Evolutionary conservation across 129 eudicot species (phyloP).

Genomic region (Helianthus annuus): HanXRQr2.0-SUNRISE NC_035445.2:76396049-76396548

Average conservation of each 20-base stretch:
- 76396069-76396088: constrained; percentile 59
- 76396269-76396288: constrained; percentile 92
- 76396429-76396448: no score
- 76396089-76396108: constrained; percentile 75
- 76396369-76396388: no score
- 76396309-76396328: background rate
- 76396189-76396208: constrained; percentile 46
- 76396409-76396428: no score
- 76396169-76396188: constrained; percentile 61
- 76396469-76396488: no score
- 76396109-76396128: constrained; percentile 66
- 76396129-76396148: constrained; percentile 67
- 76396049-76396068: constrained; percentile 57
- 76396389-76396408: no score
- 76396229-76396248: constrained; percentile 58
- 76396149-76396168: constrained; percentile 47
- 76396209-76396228: constrained; percentile 61
- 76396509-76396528: no score
- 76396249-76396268: constrained; percentile 74
- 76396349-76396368: no score
- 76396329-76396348: background rate
- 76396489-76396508: no score
- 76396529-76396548: no score
- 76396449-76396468: no score
- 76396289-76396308: constrained; percentile 17